Evolutionary conservation across 805 yeast genomes (phyloP).

Genomic region (Myxozyma melibiosi): DNA sequence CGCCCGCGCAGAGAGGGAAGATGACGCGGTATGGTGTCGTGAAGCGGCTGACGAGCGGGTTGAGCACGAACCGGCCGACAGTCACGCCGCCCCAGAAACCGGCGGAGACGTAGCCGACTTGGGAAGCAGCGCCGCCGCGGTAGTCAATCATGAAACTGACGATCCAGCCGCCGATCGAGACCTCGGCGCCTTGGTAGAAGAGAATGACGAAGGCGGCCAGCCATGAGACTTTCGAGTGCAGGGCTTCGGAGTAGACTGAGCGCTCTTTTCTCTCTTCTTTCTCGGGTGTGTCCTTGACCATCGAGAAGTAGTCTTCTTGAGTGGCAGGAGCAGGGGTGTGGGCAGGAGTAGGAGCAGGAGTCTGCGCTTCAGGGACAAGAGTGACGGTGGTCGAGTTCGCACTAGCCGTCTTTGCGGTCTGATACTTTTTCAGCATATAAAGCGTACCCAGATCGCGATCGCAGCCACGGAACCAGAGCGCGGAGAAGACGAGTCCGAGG

Average conservation of each 20-base stretch:
- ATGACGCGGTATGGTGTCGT: slow-evolving; percentile 41
- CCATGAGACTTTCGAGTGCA: slow-evolving; percentile 40
- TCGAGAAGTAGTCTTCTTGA: neutral
- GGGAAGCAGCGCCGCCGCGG: slow-evolving; percentile 50
- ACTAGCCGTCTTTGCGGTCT: neutral
- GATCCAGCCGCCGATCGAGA: slow-evolving; percentile 71
- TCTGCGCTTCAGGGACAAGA: neutral
- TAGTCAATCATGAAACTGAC: slow-evolving; percentile 61
- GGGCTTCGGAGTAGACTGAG: slow-evolving; percentile 12
- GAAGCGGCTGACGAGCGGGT: slow-evolving; percentile 23
- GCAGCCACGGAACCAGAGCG: slow-evolving; percentile 48
- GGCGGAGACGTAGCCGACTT: slow-evolving; percentile 65
- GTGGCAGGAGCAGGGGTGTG: neutral
- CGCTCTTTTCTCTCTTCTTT: too few relatives aligned
- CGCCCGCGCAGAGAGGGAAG: slow-evolving; percentile 41
- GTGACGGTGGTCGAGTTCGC: neutral
- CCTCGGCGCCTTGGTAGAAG: slow-evolving; percentile 70
- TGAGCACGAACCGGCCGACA: slow-evolving; percentile 58
- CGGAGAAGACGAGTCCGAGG: slow-evolving; percentile 41
- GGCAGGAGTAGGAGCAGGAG: neutral
- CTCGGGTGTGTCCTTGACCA: too few relatives aligned
- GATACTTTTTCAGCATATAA: slow-evolving; percentile 17
- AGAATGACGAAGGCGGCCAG: slow-evolving; percentile 57
- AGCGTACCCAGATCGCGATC: slow-evolving; percentile 27
- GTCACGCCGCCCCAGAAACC: slow-evolving; percentile 76